Percentiles rank a stretch among this genome's conserved stretches.
phyloP scores from a whole-genome alignment of 2,329 filamentous ascomycete species.

The Fonsecaea pugnacius region DNA sequence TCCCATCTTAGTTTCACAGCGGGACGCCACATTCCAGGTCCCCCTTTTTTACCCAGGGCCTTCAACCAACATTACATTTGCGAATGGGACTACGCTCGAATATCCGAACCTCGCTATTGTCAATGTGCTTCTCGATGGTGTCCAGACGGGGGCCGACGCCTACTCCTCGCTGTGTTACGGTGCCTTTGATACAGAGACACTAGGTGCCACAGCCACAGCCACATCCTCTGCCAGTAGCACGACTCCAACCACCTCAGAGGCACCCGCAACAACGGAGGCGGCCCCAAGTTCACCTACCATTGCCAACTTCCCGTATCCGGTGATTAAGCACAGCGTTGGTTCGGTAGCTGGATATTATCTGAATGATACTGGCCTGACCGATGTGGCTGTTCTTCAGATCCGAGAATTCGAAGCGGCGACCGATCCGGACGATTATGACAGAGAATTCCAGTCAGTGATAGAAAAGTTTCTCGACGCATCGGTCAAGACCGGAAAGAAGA shows the following conservation, averaged over 20 bases:
- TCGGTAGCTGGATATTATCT: constrained; percentile 54
- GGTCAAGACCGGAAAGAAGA: constrained; percentile 57
- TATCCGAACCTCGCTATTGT: constrained; percentile 39
- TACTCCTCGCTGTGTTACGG: constrained; percentile 24
- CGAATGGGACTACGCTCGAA: constrained; percentile 40
- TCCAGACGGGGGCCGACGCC: constrained; percentile 40
- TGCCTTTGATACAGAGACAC: background rate
- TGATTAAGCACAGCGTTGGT: constrained; percentile 43
- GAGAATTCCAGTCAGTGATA: constrained; percentile 31
- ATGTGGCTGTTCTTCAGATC: constrained; percentile 55
- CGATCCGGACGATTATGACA: constrained; percentile 22
- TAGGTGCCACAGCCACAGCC: constrained; percentile 4
- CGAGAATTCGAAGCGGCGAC: constrained; percentile 44
- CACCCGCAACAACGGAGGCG: constrained; percentile 12
- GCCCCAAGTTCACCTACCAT: constrained; percentile 23
- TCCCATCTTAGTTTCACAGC: constrained; percentile 21
- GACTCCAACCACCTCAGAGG: constrained; percentile 7
- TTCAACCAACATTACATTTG: constrained; percentile 40
- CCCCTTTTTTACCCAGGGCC: constrained; percentile 38
- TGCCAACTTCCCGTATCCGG: constrained; percentile 46
- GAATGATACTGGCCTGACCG: constrained; percentile 45
- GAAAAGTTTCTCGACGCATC: constrained; percentile 53
- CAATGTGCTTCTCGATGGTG: constrained; percentile 18
- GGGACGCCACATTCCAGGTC: constrained; percentile 17
- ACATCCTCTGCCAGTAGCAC: constrained; percentile 13